These are phyloP conservation scores for Monosporozyma solicola DNA, from an alignment of 805 yeast species.

Conservation along the genomic window DNA sequence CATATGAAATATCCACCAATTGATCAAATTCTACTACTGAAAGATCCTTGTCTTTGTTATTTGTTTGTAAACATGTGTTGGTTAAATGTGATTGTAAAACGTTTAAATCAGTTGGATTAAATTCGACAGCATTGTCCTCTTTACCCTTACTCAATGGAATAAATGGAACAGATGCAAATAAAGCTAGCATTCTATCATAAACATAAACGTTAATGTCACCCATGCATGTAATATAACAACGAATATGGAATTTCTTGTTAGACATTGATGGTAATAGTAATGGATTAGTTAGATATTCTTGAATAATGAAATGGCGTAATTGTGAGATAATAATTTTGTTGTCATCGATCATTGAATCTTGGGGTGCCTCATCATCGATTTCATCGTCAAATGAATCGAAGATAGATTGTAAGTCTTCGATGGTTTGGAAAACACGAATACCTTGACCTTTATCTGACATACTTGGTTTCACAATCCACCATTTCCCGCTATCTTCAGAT, in stretches of 20 bases:
- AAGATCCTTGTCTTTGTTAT: conserved; percentile 30
- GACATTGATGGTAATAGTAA: conserved; percentile 52
- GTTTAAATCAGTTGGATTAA: conserved; percentile 26
- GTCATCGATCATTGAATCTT: conserved; percentile 30
- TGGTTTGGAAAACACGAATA: conserved; percentile 67
- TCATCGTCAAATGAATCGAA: conserved; percentile 77
- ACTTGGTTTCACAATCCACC: conserved; percentile 91
- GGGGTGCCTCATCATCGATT: conserved; percentile 52
- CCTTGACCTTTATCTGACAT: conserved; percentile 98
- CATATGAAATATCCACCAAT: conserved; percentile 36
- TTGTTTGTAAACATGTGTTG: conserved; percentile 82
- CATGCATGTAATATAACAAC: conserved; percentile 69
- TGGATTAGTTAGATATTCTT: conserved; percentile 66
- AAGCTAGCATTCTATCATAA: conserved; percentile 66
- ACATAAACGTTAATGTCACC: conserved; percentile 76
- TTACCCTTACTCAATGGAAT: conserved; percentile 28
- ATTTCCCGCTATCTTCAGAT: conserved; percentile 35
- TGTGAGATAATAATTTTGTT: conserved; percentile 78
- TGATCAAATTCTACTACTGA: conserved; percentile 59
- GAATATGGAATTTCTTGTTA: conserved; percentile 75
- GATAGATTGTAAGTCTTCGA: conserved; percentile 71
- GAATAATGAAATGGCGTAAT: conserved; percentile 83
- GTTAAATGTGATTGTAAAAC: conserved; percentile 75
- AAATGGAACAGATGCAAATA: conserved; percentile 62
- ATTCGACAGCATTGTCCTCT: conserved; percentile 8